Evolutionary conservation across 768 basidiomycete genomes (phyloP).

Genomic region (Xanthoconium purpureum): DNA sequence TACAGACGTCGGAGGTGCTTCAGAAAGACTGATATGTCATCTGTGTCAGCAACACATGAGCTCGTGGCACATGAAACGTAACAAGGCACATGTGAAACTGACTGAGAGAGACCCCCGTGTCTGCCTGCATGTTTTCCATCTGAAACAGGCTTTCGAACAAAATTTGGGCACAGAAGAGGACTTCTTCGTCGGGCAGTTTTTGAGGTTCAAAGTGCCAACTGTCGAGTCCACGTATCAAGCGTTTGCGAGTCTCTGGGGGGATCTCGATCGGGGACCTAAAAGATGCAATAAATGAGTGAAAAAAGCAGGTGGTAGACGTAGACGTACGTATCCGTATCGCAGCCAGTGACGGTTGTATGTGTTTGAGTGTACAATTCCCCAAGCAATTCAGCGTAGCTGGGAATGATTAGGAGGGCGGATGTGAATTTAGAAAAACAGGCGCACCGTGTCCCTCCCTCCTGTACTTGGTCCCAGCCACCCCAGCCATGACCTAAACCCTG

Average conservation of each 20-base stretch:
- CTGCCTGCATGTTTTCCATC: constrained; percentile 68
- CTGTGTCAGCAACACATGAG: constrained; percentile 39
- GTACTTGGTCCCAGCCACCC: constrained; percentile 54
- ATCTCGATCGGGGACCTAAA: constrained; percentile 48
- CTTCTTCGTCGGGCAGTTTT: constrained; percentile 75
- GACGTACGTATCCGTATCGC: constrained; percentile 27
- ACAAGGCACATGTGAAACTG: constrained; percentile 32
- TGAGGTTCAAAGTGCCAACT: constrained; percentile 92
- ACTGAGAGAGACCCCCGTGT: constrained; percentile 58
- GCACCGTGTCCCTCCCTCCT: constrained; percentile 49
- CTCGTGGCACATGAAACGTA: constrained; percentile 18
- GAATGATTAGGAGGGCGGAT: constrained; percentile 10
- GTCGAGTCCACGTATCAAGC: constrained; percentile 66
- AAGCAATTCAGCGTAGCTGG: constrained; percentile 76
- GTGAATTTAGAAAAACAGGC: constrained; percentile 23
- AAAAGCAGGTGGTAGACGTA: neutral
- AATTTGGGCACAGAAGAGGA: constrained; percentile 75
- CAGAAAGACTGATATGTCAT: constrained; percentile 72
- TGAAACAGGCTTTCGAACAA: constrained; percentile 84
- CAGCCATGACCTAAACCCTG: constrained; percentile 67
- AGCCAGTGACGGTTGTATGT: constrained; percentile 63
- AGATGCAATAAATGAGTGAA: constrained; percentile 12
- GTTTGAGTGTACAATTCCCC: constrained; percentile 85
- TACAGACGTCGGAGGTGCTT: constrained; percentile 90
- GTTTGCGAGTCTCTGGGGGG: constrained; percentile 47